phyloP scores from a whole-genome alignment of 805 yeast genomes.

The Torulaspora gathmanii region DNA sequence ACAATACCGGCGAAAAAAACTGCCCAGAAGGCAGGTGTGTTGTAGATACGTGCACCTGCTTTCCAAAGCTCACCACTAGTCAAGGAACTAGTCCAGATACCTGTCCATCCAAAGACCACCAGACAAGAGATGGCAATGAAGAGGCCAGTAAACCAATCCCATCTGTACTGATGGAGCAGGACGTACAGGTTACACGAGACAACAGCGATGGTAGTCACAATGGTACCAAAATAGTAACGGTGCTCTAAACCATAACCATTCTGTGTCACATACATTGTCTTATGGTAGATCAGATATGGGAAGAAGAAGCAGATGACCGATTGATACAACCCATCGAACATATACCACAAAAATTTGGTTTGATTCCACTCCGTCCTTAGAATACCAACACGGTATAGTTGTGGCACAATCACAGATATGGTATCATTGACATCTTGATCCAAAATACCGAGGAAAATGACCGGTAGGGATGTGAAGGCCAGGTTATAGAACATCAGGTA shows the following conservation, averaged over 20 bases:
- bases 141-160: slow-evolving; percentile 72
- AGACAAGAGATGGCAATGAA: slow-evolving; percentile 55
- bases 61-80: slow-evolving; percentile 59
- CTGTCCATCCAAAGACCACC: slow-evolving; percentile 70
- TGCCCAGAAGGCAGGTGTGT: slow-evolving; percentile 62
- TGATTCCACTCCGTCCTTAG: slow-evolving; percentile 66
- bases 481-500: slow-evolving; percentile 74
- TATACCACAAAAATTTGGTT: slow-evolving; percentile 63
- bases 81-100: slow-evolving; percentile 62
- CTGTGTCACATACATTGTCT: slow-evolving; percentile 41
- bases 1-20: slow-evolving; percentile 59
- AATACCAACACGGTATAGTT: slow-evolving; percentile 69
- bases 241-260: slow-evolving; percentile 63
- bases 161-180: slow-evolving; percentile 62
- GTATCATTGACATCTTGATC: slow-evolving; percentile 76
- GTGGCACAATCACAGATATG: slow-evolving; percentile 68
- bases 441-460: slow-evolving; percentile 69
- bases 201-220: slow-evolving; percentile 62
- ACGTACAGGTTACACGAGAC: slow-evolving; percentile 64
- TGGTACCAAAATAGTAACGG: slow-evolving; percentile 65
- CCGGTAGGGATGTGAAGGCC: slow-evolving; percentile 79
- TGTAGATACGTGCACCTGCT: slow-evolving; percentile 61
- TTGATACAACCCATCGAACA: slow-evolving; percentile 75
- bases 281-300: slow-evolving; percentile 55
- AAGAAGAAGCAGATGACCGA: slow-evolving; percentile 67